These are phyloP conservation scores for Letharia lupina DNA, from an alignment of 495 filamentous ascomycete genomes.

Conservation along the genomic window DNA sequence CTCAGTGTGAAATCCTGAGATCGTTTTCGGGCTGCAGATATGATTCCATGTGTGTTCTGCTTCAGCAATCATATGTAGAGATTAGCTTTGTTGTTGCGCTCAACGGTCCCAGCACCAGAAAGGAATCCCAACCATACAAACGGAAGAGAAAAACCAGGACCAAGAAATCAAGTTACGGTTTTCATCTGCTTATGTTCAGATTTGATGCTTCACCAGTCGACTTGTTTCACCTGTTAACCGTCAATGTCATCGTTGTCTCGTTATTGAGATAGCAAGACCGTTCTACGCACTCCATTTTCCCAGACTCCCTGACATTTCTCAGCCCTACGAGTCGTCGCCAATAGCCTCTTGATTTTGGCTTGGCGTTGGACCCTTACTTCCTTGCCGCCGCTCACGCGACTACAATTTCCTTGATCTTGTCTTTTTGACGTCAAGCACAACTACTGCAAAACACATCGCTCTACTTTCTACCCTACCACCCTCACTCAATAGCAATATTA, in stretches of 20 bases:
- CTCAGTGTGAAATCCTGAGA: background rate
- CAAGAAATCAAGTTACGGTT: too few species aligned
- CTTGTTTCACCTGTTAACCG: too few species aligned
- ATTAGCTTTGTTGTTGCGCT: too few species aligned
- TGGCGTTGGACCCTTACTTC: background rate
- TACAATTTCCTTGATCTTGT: constrained; percentile 6
- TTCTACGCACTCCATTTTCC: too few species aligned
- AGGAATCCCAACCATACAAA: too few species aligned
- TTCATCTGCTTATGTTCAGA: too few species aligned
- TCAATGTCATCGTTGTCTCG: background rate
- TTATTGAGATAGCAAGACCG: too few species aligned
- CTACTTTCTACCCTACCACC: background rate
- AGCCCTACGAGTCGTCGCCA: background rate
- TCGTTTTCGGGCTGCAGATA: background rate
- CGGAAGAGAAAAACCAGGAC: too few species aligned
- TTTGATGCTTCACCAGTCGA: too few species aligned
- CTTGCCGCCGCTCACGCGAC: constrained; percentile 6
- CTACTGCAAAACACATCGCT: background rate
- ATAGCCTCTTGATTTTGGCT: background rate
- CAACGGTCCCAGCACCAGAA: too few species aligned
- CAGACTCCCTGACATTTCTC: background rate
- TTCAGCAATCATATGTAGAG: background rate
- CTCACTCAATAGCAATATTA: background rate
- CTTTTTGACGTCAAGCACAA: constrained; percentile 1
- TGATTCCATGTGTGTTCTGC: background rate